A percentile compares a stretch with the other conserved stretches of the same genome.
phyloP scores from a whole-genome alignment of 1,284 basidiomycete genomes.

The Ustanciosporium gigantosporum region DNA sequence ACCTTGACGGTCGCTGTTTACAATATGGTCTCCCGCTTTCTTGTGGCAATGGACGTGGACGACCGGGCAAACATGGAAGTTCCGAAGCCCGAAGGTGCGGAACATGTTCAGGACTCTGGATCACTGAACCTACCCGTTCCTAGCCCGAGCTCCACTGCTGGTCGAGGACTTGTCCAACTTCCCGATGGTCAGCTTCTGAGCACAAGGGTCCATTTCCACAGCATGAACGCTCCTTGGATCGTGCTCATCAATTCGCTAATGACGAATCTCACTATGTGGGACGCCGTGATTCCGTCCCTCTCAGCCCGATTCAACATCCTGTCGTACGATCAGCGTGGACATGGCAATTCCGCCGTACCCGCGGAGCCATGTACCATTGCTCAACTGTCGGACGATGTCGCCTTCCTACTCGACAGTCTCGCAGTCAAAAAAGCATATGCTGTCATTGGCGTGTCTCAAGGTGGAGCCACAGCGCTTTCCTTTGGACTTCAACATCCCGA shows the following conservation, averaged over 20 bases:
- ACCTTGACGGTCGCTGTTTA: conserved; percentile 62
- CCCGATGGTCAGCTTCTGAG: conserved; percentile 41
- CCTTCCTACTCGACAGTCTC: conserved; percentile 59
- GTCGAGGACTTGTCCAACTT: conserved; percentile 40
- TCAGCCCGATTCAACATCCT: conserved; percentile 61
- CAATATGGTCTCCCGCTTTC: conserved; percentile 64
- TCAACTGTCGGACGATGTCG: conserved; percentile 62
- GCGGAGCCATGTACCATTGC: conserved; percentile 59
- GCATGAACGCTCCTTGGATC: conserved; percentile 56
- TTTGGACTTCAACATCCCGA: conserved; percentile 61
- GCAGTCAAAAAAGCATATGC: conserved; percentile 53
- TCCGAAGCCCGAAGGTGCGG: conserved; percentile 51
- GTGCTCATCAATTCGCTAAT: conserved; percentile 64
- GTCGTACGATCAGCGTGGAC: conserved; percentile 63
- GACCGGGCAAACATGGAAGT: conserved; percentile 58
- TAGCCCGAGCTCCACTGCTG: conserved; percentile 31
- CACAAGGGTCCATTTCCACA: conserved; percentile 49
- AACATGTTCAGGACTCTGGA: conserved; percentile 23
- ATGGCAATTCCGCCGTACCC: conserved; percentile 60
- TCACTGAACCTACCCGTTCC: no score
- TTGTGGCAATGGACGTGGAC: conserved; percentile 63
- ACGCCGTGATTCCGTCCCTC: conserved; percentile 58
- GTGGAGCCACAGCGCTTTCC: conserved; percentile 63
- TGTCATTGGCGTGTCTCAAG: conserved; percentile 63
- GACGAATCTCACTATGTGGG: conserved; percentile 63